Base-by-base conservation (phyloP, 1,139 yeast genomes). In the Geotrichum restrictum region DNA sequence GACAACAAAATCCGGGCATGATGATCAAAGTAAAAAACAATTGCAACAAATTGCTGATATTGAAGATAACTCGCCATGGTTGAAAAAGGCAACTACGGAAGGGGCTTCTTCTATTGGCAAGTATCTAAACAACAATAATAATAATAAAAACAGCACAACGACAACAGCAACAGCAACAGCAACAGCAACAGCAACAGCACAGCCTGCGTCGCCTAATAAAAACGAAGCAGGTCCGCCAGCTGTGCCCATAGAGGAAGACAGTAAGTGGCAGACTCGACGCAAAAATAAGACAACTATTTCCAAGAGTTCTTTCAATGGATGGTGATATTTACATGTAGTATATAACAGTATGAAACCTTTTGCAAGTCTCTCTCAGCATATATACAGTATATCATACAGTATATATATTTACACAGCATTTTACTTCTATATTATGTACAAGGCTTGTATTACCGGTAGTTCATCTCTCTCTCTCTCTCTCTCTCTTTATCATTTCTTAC, bases 1-100 rank as follows among this genome's bases (percentile, higher is more conserved):
- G n/a, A n/a, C n/a, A n/a, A n/a, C n/a, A n/a, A n/a, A n/a, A n/a
- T n/a, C n/a, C n/a, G n/a, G n/a, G n/a, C n/a, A n/a, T n/a, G n/a
- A n/a, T n/a, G n/a, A n/a, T n/a, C n/a, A n/a, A n/a, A n/a, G n/a
- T n/a, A n/a, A n/a, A n/a, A n/a, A n/a, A n/a, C n/a, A 45, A 22
- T 52, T 33, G 27, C 13, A 37, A n/a, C 24, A 14, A 8, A 18
- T 10, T 13, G 40, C 24, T 21, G 40, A 21, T 22, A 14, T 31
- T 6, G 53, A 44, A 16, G 68, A 64, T 24, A 65, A 64, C 48
- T 52, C 58, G 6, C 67, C 67, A 5, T 64, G 65, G 64, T 51
- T 63, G 33, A 55, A 55, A 32, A 49, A 48, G 32, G 19, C 52
- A 4, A 36, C 38, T 21, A 18, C 48, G 5, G 18, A 22, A 7